Evolutionary conservation across 805 yeast species (phyloP).

Genomic region (Candida methanosorbosa): DNA sequence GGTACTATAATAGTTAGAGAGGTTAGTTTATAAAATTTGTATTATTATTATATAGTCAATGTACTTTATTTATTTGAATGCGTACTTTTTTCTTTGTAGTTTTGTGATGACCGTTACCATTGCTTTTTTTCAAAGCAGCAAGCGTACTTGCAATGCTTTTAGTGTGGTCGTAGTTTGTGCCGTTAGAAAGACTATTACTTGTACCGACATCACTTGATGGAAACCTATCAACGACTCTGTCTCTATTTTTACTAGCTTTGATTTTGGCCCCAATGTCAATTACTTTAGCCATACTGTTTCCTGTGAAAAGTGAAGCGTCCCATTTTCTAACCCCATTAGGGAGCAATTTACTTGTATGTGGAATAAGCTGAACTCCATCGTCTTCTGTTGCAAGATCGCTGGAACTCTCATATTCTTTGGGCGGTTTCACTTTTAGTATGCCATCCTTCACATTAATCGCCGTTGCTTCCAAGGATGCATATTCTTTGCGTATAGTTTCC

Average conservation of each 20-base stretch:
- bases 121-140: too few relatives aligned
- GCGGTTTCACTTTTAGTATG: slow-evolving; percentile 11
- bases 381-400: too few relatives aligned
- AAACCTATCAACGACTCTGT: neutral
- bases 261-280: slow-evolving; percentile 14
- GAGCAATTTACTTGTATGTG: neutral
- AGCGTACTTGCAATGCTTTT: too few relatives aligned
- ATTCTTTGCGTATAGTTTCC: slow-evolving; percentile 27
- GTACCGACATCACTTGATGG: too few relatives aligned
- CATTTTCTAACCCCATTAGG: slow-evolving; percentile 14
- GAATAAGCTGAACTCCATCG: slow-evolving; percentile 8
- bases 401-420: too few relatives aligned
- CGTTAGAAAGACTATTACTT: too few relatives aligned
- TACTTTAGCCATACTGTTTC: slow-evolving; percentile 19
- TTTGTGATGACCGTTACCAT: too few relatives aligned
- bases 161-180: too few relatives aligned
- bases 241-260: too few relatives aligned
- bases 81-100: too few relatives aligned
- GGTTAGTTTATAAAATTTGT: slow-evolving; percentile 12
- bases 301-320: slow-evolving; percentile 29
- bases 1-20: slow-evolving; percentile 45
- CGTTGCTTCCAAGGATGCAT: slow-evolving; percentile 25
- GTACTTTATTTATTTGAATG: too few relatives aligned
- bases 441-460: slow-evolving; percentile 9
- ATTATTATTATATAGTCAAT: slow-evolving; percentile 1